Evolutionary conservation across 2,329 filamentous ascomycete species (phyloP), one percentile per base, ranked within the genome.

Genomic region (Bipolaris gigantea): DNA sequence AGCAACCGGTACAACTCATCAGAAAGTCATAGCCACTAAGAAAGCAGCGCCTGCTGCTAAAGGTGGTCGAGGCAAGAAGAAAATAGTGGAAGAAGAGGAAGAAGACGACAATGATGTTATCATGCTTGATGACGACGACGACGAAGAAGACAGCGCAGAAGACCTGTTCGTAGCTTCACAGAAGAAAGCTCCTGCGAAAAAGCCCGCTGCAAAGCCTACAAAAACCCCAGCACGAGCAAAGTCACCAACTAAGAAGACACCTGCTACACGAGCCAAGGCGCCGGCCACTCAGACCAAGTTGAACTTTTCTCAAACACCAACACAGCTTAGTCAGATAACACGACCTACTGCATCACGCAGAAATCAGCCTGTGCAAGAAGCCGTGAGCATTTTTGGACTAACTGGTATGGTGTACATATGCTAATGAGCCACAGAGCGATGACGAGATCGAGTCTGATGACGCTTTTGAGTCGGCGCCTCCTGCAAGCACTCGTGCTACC

Each of bases 131-230:
- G 77, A 79, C 25, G 75, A 79, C 27, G 75, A 78, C 5, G 77
- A 77, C 21, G 67, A 79, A 19, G 67, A 79, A 21, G 80, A 82
- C 15, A 81, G 81, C 9, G 73, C 69, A n/a, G 69, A 75, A 30
- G 71, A 70, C 6, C 65, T 80, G 1, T 80, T 80, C 53, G 75
- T 79, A 40, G 72, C 64, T 42, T 62, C 67, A 46, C 41, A 59
- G 25, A 62, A 63, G 57, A 71, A 68, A 38, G 61, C 65, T 5
- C 60, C 68, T n/a, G 57, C 62, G 21, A 73, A 63, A 57, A 73
- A 72, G 52, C 8, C 62, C 9, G 42, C 60, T 16, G 56, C 68
- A 5, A 55, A 23, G 50, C 40, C 46, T 21, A 48, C 53, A 11
- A 62, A 56, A 50, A 27, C 55, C 25, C 60, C 65, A 32, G 56